These are phyloP conservation scores for Pseudonitzschia pungens DNA, from an alignment of 108 stramenopile species.

Conservation along the genomic window DNA sequence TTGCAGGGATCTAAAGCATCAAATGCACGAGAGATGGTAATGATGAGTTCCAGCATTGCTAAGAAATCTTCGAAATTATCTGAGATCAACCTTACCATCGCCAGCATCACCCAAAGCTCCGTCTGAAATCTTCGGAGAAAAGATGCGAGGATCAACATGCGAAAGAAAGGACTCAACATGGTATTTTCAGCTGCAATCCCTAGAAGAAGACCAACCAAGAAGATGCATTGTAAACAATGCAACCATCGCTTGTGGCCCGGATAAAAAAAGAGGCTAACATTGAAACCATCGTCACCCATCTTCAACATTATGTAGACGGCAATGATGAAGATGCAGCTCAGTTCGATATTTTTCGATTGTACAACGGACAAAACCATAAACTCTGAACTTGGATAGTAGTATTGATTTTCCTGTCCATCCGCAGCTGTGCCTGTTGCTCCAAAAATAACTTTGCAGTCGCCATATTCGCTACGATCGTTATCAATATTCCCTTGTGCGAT, in stretches of 20 bases:
- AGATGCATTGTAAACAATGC: conserved; percentile 9
- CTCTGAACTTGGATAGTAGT: conserved; percentile 63
- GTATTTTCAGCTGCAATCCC: conserved; percentile 18
- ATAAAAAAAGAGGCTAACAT: conserved; percentile 46
- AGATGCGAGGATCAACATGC: conserved; percentile 49
- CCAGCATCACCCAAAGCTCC: conserved; percentile 43
- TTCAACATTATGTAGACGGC: conserved; percentile 33
- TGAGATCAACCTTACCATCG: conserved; percentile 36
- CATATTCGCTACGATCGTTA: conserved; percentile 19
- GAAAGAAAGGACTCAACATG: conserved; percentile 45
- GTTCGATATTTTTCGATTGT: conserved; percentile 45
- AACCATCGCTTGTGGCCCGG: conserved; percentile 15
- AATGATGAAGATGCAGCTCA: conserved; percentile 41
- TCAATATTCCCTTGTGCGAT: conserved; percentile 5
- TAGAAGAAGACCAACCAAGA: background rate
- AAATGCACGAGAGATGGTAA: conserved; percentile 3
- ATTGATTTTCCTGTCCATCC: conserved; percentile 24
- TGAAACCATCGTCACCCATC: conserved; percentile 60
- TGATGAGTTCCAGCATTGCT: conserved; percentile 5
- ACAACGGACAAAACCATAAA: conserved; percentile 46
- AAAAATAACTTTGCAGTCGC: conserved; percentile 41
- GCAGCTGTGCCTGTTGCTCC: conserved; percentile 26
- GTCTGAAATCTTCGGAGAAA: conserved; percentile 44
- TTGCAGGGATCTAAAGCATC: conserved; percentile 14
- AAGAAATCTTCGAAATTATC: background rate